These are phyloP conservation scores for Taphrina populina DNA, from an alignment of 1,139 yeast species.

Conservation along the genomic window DNA sequence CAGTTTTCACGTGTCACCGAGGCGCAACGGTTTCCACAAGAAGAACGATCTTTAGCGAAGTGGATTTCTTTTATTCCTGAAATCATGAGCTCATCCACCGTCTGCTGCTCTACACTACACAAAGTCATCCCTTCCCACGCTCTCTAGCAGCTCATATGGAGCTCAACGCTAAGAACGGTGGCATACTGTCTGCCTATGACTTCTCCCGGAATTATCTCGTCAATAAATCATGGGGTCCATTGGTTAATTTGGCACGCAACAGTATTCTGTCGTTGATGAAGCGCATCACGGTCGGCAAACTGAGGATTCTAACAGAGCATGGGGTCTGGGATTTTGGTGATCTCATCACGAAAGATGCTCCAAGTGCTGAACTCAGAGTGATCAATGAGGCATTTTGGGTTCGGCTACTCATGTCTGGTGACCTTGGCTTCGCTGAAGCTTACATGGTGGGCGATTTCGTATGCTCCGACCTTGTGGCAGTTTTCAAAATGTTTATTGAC, in stretches of 20 bases:
- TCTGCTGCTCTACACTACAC: neutral
- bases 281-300: slow-evolving; percentile 27
- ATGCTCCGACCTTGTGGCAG: slow-evolving; percentile 31
- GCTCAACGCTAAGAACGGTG: slow-evolving; percentile 28
- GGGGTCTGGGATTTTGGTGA: slow-evolving; percentile 34
- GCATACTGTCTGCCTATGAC: slow-evolving; percentile 29
- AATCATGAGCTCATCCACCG: neutral
- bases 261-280: slow-evolving; percentile 27
- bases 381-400: slow-evolving; percentile 32
- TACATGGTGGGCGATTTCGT: slow-evolving; percentile 33
- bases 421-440: slow-evolving; percentile 31
- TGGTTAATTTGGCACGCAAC: slow-evolving; percentile 28
- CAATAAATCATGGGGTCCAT: slow-evolving; percentile 30
- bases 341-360: slow-evolving; percentile 19
- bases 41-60: too few relatives aligned
- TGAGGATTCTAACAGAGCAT: slow-evolving; percentile 23
- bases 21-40: too few relatives aligned
- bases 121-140: neutral
- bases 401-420: slow-evolving; percentile 30
- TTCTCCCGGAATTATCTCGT: slow-evolving; percentile 31
- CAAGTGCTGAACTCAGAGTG: slow-evolving; percentile 25
- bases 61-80: too few relatives aligned
- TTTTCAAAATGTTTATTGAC: slow-evolving; percentile 27
- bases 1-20: too few relatives aligned
- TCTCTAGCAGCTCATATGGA: slow-evolving; percentile 2